A percentile compares a stretch with the other conserved stretches of the same genome.
phyloP scores from a whole-genome alignment of 2,329 filamentous ascomycete species.

The Talaromyces marneffei region DNA sequence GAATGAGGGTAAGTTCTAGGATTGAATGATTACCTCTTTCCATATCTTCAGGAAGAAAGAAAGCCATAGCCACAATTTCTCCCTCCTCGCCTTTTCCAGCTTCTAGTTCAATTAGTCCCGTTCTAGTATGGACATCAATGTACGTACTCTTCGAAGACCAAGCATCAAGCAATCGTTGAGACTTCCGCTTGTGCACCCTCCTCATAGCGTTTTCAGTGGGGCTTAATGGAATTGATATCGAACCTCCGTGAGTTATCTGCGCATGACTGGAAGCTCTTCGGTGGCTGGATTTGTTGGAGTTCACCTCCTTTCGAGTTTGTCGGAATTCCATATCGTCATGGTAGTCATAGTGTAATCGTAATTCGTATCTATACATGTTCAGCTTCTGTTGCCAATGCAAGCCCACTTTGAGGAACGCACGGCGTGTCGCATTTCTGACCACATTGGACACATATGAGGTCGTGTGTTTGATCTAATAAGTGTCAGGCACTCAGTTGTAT shows the following conservation, averaged over 20 bases:
- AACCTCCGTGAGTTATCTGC: constrained; percentile 5
- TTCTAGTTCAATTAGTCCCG: constrained; percentile 16
- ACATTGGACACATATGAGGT: constrained; percentile 14
- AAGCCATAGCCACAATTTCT: constrained; percentile 27
- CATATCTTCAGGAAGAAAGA: constrained; percentile 26
- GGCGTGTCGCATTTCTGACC: constrained; percentile 13
- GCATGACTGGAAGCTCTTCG: constrained; percentile 13
- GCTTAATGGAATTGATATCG: constrained; percentile 15
- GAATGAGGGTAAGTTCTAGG: not conserved
- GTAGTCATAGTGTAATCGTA: constrained; percentile 15
- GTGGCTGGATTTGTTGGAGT: not conserved
- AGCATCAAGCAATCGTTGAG: constrained; percentile 23
- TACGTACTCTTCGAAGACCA: constrained; percentile 25
- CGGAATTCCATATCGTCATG: constrained; percentile 18
- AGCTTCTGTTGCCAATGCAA: not conserved
- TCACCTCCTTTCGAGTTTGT: constrained; percentile 8
- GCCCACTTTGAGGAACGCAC: not conserved
- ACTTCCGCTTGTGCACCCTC: constrained; percentile 16
- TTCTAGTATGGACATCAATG: not conserved
- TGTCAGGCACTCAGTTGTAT: constrained; percentile 14
- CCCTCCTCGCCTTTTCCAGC: constrained; percentile 25
- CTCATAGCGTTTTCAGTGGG: constrained; percentile 19
- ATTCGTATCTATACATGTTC: constrained; percentile 13
- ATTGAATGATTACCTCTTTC: constrained; percentile 21
- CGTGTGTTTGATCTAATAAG: constrained; percentile 10